These are phyloP conservation scores for Kingdonia uniflora DNA, from an alignment of 164 flowering plant genomes.

Conservation along the genomic window DNA sequence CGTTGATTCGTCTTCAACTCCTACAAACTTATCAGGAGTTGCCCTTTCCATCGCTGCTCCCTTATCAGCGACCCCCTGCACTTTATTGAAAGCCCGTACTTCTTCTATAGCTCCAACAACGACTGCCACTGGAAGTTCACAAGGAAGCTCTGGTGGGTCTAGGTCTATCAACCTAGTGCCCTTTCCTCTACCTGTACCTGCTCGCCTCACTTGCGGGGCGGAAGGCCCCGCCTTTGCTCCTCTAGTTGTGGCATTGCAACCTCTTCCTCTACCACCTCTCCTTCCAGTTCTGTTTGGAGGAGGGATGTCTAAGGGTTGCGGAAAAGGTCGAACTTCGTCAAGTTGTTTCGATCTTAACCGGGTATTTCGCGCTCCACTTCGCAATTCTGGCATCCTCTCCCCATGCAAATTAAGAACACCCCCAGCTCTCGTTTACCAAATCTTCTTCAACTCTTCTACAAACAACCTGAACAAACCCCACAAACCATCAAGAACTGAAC, in stretches of 20 bases:
- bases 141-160: constrained; percentile 68
- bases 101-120: constrained; percentile 38
- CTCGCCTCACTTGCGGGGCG: constrained; percentile 46
- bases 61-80: constrained; percentile 54
- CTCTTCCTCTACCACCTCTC: constrained; percentile 84
- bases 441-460: no score
- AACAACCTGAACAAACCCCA: no score
- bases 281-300: constrained; percentile 57
- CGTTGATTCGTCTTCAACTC: constrained; percentile 63
- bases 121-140: constrained; percentile 54
- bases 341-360: constrained; percentile 67
- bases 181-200: constrained; percentile 73
- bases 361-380: constrained; percentile 73
- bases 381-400: constrained; percentile 89
- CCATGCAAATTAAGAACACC: constrained; percentile 68
- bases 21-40: constrained; percentile 61
- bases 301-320: constrained; percentile 46
- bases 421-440: no score
- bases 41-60: constrained; percentile 63
- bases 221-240: constrained; percentile 56
- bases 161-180: constrained; percentile 60
- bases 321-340: constrained; percentile 66
- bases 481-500: no score
- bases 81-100: constrained; percentile 37
- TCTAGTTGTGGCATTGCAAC: constrained; percentile 60